Base-by-base conservation (phyloP, 2,329 filamentous ascomycete species). In the Fusarium sp. region DNA sequence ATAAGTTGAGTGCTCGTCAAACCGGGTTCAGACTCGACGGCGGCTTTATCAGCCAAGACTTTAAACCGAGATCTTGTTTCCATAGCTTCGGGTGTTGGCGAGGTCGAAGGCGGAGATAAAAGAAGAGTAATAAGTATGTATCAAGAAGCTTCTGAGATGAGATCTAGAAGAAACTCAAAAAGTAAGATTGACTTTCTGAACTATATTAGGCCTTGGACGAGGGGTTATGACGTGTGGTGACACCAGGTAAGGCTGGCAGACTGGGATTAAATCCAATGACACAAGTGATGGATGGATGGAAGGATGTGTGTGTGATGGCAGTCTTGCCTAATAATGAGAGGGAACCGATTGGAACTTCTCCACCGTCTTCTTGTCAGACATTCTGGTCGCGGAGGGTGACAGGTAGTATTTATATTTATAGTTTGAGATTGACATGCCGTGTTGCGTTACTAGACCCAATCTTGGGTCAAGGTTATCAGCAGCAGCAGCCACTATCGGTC, bases 1-100 rank as follows among this genome's bases (percentile, higher is more conserved):
- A 97, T 94, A 71, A 97, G 84, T 83, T 97, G 93, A 18, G 90
- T 87, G 54, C 86, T 90, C 10, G 90, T 92, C 74, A 98, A 85
- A 44, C 93, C 93, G 2, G 91, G 88, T 79, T 97, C 94, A 56
- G 87, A 82, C 57, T 92, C 86, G 61, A 96, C 92, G 44, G 92
- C 89, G 58, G 94, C 77, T 83, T 88, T 94, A 41, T 87, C 79
- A 57, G 80, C 79, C 78, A 83, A 82, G 65, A 78, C 77, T 69
- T 80, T 80, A 52, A 83, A 73, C 66, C 78, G 81, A 35, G 77
- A 80, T 61, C 71, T 76, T 60, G 78, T 74, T 47, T 78, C 76
- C 69, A 76, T 72, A 50, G 26, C 57, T 57, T 21, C 35, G 29
- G 29, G 26, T 38, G 28, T 16, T 33, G 41, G 15, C 5, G 20